Conservation (phyloP, 73 alveolate species). For the Tetrahymena malaccensis region DNA sequence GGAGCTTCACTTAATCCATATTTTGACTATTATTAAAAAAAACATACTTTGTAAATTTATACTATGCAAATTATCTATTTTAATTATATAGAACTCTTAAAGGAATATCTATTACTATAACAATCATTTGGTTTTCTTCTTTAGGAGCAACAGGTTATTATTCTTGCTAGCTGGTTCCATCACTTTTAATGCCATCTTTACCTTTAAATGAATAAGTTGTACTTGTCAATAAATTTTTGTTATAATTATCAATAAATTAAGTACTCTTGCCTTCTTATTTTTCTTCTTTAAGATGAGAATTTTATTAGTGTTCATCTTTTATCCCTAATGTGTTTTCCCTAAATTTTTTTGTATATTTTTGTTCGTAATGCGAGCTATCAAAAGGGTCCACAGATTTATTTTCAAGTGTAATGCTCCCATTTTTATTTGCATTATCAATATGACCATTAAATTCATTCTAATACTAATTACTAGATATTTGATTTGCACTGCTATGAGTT, state of each 20-base stretch:
- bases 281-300: background rate
- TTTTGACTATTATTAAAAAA: background rate
- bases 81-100: background rate
- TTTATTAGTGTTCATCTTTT: background rate
- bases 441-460: background rate
- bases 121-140: background rate
- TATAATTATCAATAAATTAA: background rate
- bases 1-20: background rate
- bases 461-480: background rate
- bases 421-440: background rate
- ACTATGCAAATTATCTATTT: background rate
- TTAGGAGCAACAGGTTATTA: background rate
- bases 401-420: background rate
- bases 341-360: background rate
- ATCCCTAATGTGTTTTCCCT: background rate
- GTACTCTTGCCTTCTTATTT: background rate
- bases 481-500: background rate
- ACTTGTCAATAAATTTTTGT: background rate
- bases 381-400: background rate
- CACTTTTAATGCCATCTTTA: background rate
- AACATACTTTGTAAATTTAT: background rate
- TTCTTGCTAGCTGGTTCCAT: background rate
- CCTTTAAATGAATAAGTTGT: background rate
- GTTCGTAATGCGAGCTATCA: background rate
- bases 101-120: background rate